Conservation (phyloP, 495 filamentous ascomycete genomes). For the Trichoderma gamsii region DNA sequence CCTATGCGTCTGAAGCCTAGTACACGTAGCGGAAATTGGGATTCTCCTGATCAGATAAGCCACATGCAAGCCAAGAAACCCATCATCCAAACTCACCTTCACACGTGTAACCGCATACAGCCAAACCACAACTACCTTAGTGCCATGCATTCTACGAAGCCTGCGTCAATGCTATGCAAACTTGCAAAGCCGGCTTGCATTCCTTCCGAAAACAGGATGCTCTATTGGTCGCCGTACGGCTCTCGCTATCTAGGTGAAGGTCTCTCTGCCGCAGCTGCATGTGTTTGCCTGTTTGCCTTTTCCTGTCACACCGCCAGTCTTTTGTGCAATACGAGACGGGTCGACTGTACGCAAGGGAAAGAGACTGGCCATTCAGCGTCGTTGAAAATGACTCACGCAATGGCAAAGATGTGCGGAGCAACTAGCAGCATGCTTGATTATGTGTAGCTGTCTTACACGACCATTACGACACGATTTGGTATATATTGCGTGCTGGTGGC, state of each 20-base stretch:
- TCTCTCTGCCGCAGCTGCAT: background rate
- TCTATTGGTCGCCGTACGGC: background rate
- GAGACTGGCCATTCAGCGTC: background rate
- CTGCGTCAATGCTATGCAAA: too few relatives aligned
- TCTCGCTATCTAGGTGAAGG: background rate
- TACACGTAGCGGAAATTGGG: too few relatives aligned
- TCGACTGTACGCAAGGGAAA: background rate
- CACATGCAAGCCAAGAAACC: too few relatives aligned
- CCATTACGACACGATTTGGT: background rate
- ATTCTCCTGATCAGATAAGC: too few relatives aligned
- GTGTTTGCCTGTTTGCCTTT: too few relatives aligned
- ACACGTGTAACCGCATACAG: too few relatives aligned
- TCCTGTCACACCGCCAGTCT: constrained; percentile 2
- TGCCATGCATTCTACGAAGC: too few relatives aligned
- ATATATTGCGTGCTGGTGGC: background rate
- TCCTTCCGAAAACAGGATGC: too few relatives aligned
- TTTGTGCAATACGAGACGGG: background rate
- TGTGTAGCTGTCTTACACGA: background rate
- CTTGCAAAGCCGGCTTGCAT: too few relatives aligned
- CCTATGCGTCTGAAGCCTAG: too few relatives aligned
- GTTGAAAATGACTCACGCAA: background rate
- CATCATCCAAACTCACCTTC: too few relatives aligned
- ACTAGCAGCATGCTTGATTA: background rate
- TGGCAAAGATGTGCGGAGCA: background rate
- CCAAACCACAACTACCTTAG: too few relatives aligned